Conservation (phyloP, 805 yeast genomes). For the Saturnispora halmiae region DNA sequence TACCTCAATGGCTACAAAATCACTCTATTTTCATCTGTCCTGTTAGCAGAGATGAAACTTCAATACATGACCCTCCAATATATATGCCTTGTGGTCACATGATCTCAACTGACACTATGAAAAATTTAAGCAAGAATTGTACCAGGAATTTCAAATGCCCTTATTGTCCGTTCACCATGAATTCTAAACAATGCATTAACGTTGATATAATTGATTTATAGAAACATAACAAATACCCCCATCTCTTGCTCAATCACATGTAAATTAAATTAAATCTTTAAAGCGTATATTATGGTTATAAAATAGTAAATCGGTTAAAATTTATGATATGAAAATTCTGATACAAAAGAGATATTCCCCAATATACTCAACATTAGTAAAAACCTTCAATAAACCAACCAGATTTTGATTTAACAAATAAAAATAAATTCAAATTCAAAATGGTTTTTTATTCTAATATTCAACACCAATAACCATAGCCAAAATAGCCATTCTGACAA, state of each 20-base stretch:
- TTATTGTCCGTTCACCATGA: slow-evolving; percentile 47
- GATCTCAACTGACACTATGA: slow-evolving; percentile 45
- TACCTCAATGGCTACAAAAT: slow-evolving; percentile 10
- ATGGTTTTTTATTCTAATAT: slow-evolving; percentile 37
- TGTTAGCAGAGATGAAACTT: slow-evolving; percentile 54
- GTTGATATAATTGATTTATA: slow-evolving; percentile 5
- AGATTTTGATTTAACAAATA: no score
- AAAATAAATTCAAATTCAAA: background rate
- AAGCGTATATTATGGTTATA: slow-evolving; percentile 16
- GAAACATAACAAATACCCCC: background rate
- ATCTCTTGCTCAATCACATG: no score
- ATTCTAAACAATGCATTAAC: slow-evolving; percentile 1
- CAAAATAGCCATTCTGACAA: slow-evolving; percentile 95
- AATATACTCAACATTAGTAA: slow-evolving; percentile 10
- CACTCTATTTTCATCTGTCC: slow-evolving; percentile 57
- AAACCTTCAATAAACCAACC: background rate
- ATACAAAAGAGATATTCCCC: slow-evolving; percentile 14
- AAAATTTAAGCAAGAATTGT: slow-evolving; percentile 33
- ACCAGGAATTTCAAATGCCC: slow-evolving; percentile 49
- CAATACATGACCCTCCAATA: slow-evolving; percentile 50
- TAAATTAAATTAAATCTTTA: no score
- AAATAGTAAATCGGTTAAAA: slow-evolving; percentile 14
- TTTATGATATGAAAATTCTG: slow-evolving; percentile 3
- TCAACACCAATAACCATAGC: slow-evolving; percentile 98
- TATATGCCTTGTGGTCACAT: slow-evolving; percentile 35